Evolutionary conservation across 352 stramenopile genomes (phyloP).

Genomic region (Plasmopara halstedii): DNA sequence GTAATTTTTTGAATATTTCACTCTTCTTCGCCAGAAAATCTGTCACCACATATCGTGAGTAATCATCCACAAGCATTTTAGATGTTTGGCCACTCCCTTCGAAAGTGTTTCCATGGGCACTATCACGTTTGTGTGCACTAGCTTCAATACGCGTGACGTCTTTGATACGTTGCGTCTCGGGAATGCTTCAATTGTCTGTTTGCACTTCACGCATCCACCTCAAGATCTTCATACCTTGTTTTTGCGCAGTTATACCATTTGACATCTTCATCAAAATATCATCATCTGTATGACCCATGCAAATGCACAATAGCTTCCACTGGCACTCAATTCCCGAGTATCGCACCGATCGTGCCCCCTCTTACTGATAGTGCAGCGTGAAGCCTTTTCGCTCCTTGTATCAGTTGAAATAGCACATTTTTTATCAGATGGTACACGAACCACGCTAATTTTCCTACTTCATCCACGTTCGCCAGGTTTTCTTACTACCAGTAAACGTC

Average conservation of each 20-base stretch:
- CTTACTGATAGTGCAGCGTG: conserved; percentile 9
- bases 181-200: neutral
- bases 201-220: neutral
- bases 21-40: neutral
- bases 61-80: neutral
- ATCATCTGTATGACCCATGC: neutral
- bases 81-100: neutral
- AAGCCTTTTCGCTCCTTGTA: conserved; percentile 7
- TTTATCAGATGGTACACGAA: neutral
- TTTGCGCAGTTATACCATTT: neutral
- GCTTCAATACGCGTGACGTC: neutral
- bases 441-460: neutral
- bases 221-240: neutral
- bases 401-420: neutral
- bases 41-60: neutral
- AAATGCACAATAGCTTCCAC: neutral
- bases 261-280: neutral
- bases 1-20: neutral
- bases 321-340: neutral
- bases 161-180: neutral
- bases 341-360: no score
- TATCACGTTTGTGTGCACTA: neutral
- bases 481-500: neutral
- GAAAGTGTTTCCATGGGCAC: neutral
- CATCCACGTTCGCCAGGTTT: neutral